Evolutionary conservation across 2,329 filamentous ascomycete genomes (phyloP).

Genomic region (Calonectria naviculata): DNA sequence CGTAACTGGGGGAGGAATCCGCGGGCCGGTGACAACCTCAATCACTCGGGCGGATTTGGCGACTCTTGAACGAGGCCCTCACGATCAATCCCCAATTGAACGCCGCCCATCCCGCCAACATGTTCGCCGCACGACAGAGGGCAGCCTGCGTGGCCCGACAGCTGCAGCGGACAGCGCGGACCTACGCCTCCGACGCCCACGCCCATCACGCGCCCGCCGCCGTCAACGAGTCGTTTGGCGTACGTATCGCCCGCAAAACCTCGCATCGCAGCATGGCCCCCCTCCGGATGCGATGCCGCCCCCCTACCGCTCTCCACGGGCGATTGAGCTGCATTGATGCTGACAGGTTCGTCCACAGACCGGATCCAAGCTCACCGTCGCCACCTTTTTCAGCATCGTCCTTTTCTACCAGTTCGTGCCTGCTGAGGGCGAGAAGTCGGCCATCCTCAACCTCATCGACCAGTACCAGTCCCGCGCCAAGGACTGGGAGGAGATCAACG

Average conservation of each 20-base stretch:
- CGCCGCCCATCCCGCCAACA: constrained; percentile 45
- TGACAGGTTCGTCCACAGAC: constrained; percentile 49
- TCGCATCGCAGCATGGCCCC: constrained; percentile 19
- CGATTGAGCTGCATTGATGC: constrained; percentile 18
- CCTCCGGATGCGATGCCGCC: neutral
- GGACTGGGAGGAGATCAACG: constrained; percentile 64
- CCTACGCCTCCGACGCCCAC: constrained; percentile 66
- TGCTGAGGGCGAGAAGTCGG: constrained; percentile 61
- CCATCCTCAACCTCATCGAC: constrained; percentile 57
- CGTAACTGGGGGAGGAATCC: constrained; percentile 39
- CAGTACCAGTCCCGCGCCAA: constrained; percentile 59
- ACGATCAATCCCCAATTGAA: constrained; percentile 48
- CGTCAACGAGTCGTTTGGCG: constrained; percentile 67
- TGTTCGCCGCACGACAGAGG: constrained; percentile 59
- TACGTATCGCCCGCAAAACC: constrained; percentile 52
- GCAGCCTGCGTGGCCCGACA: constrained; percentile 51
- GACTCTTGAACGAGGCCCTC: constrained; percentile 37
- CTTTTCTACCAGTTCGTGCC: constrained; percentile 62
- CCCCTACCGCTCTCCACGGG: neutral
- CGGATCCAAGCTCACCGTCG: constrained; percentile 60
- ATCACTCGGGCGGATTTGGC: constrained; percentile 31
- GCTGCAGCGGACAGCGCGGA: constrained; percentile 54
- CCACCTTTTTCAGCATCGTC: constrained; percentile 56
- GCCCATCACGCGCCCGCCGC: constrained; percentile 58
- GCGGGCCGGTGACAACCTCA: constrained; percentile 43